Conservation (phyloP, 2,329 filamentous ascomycete genomes). For the Byssochlamys sp. region DNA sequence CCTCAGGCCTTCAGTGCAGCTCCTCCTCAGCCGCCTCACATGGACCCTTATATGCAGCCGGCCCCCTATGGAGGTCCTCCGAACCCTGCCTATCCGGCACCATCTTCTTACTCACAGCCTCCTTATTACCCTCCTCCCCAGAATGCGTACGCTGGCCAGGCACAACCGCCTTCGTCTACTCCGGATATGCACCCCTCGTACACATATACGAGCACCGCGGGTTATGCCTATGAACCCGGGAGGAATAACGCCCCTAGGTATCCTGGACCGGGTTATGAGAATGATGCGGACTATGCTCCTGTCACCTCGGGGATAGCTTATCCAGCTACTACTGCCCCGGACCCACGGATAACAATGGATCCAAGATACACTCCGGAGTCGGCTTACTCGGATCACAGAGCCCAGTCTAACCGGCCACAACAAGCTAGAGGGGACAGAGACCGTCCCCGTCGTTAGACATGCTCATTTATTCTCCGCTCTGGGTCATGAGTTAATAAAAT, state of each 20-base stretch:
- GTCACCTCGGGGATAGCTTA: slow-evolving; percentile 33
- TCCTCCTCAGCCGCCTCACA: slow-evolving; percentile 22
- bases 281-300: slow-evolving; percentile 32
- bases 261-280: slow-evolving; percentile 32
- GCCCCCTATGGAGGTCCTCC: slow-evolving; percentile 21
- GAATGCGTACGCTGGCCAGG: slow-evolving; percentile 24
- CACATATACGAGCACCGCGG: slow-evolving; percentile 25
- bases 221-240: slow-evolving; percentile 29
- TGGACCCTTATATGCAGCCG: slow-evolving; percentile 25
- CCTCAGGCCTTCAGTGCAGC: slow-evolving; percentile 27
- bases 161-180: slow-evolving; percentile 29
- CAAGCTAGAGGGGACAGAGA: slow-evolving; percentile 27
- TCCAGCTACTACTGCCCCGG: slow-evolving; percentile 31
- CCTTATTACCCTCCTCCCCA: slow-evolving; percentile 8
- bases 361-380: slow-evolving; percentile 35
- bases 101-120: slow-evolving; percentile 6
- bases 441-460: slow-evolving; percentile 27
- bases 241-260: slow-evolving; percentile 34
- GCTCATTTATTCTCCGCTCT: not conserved
- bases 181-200: slow-evolving; percentile 31
- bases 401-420: slow-evolving; percentile 26
- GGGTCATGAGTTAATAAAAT: not conserved
- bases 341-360: slow-evolving; percentile 35
- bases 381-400: slow-evolving; percentile 22
- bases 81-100: slow-evolving; percentile 26